phyloP scores from a whole-genome alignment of 2,329 filamentous ascomycete genomes.

The Botrytis fabae region DNA sequence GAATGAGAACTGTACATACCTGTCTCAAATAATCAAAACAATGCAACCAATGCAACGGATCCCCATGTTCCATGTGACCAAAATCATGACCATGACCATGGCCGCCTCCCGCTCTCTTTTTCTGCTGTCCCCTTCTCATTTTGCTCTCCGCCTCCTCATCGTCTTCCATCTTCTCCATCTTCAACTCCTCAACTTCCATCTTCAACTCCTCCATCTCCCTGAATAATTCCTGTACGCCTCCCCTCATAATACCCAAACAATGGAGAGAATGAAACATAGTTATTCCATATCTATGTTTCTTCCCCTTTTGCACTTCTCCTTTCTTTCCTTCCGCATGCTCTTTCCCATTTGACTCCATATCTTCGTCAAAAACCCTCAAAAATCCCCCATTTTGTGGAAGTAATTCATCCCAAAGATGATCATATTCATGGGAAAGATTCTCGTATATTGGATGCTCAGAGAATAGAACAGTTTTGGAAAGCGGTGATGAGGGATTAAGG shows the following conservation, averaged over 20 bases:
- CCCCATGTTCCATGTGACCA: conserved; percentile 13
- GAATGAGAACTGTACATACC: conserved; percentile 8
- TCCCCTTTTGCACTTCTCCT: background rate
- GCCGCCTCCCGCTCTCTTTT: background rate
- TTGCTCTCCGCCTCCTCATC: background rate
- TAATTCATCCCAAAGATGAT: conserved; percentile 5
- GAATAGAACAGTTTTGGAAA: background rate
- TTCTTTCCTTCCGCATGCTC: background rate
- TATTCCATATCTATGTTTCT: conserved; percentile 11
- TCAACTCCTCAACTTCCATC: background rate
- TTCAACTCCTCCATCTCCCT: conserved; percentile 14
- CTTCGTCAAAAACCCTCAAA: background rate
- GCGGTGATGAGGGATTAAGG: background rate
- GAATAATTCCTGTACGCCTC: conserved; percentile 13
- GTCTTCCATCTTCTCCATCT: background rate
- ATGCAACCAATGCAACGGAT: conserved; percentile 23
- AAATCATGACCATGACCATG: conserved; percentile 11
- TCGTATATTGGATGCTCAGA: conserved; percentile 16
- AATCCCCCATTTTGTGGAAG: conserved; percentile 12
- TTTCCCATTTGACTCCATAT: background rate
- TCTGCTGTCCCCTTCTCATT: too few species aligned
- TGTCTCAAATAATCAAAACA: conserved; percentile 26
- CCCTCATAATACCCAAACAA: conserved; percentile 20
- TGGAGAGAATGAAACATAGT: conserved; percentile 21
- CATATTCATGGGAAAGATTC: conserved; percentile 13